Evolutionary conservation across 1,284 basidiomycete genomes (phyloP), one percentile per base, ranked within the genome.

Genomic region (Tranzscheliella williamsii): DNA sequence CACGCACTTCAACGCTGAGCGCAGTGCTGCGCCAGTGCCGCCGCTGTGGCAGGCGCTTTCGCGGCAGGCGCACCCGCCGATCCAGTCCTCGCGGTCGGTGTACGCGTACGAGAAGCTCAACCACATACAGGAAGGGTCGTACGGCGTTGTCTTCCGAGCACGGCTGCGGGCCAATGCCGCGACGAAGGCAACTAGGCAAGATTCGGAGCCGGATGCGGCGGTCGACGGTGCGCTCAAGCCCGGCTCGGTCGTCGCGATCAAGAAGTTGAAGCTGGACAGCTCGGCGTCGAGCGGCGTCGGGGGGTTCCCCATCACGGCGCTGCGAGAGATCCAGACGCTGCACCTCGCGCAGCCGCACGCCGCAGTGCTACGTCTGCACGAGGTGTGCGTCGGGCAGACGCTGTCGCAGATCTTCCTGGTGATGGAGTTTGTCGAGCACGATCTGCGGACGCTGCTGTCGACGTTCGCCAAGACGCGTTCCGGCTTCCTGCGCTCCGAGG

Each of bases 351-450:
- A 53, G 21, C 13, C 13, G 0, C 94, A 98, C 78, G 89, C 95
- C 70, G 91, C 97, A 76, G 92, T 99, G 7, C 94, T 99, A 22
- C 85, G 87, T 16, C 88, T 98, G 29, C 85, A 91, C 36, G 95
- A 99, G 77, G 90, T 99, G 20, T 95, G 98, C 0, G 93, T 99
- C 4, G 95, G 95, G n/a, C 93, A 98, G 70, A 99, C 95, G 2
- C 81, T 99, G 72, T 97, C 92, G 61, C 94, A 98, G 93, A 91
- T 97, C 44, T 98, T 92, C 79, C 91, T 98, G 57, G 93, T 96
- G 24, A 97, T 97, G 92, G 94, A 97, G 73, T 98, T 99, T 75
- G 93, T 98, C 75, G 95, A 98, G 79, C 95, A 99, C 79, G 94
- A 99, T 78, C 86, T 99, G 75, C 98, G 98, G 80, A 90, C 92